Conservation (phyloP, 1,139 yeast species). For the Taphrina flavorubra region DNA sequence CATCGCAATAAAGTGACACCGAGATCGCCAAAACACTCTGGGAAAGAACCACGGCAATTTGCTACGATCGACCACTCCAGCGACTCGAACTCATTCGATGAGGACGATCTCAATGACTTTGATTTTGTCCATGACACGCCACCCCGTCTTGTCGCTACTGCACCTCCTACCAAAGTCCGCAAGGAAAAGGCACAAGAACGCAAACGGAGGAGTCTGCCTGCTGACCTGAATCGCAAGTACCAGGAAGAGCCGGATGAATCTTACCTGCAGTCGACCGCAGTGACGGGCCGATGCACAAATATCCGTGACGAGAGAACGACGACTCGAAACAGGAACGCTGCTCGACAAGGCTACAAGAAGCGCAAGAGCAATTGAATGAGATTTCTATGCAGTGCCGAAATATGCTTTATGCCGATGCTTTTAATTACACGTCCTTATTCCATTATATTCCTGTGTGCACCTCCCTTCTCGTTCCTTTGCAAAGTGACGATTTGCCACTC, state of each 20-base stretch:
- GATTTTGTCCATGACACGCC: constrained; percentile 26
- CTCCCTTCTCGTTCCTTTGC: not conserved
- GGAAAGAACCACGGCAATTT: constrained; percentile 2
- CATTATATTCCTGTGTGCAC: too few relatives aligned
- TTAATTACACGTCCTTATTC: too few relatives aligned
- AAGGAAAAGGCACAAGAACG: constrained; percentile 7
- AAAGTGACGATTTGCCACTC: constrained; percentile 14
- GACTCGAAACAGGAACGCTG: constrained; percentile 1
- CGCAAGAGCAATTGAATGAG: constrained; percentile 14
- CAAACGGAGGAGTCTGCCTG: constrained; percentile 13
- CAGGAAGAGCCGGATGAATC: constrained; percentile 17
- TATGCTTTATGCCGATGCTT: too few relatives aligned
- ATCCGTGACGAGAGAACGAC: not conserved
- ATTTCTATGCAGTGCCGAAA: too few relatives aligned
- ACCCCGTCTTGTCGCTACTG: not conserved
- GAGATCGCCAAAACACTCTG: not conserved
- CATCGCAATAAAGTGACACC: not conserved
- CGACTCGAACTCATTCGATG: constrained; percentile 14
- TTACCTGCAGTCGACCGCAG: not conserved
- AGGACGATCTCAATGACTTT: constrained; percentile 8
- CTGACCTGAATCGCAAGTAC: not conserved
- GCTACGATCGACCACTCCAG: constrained; percentile 15
- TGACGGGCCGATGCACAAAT: constrained; percentile 2
- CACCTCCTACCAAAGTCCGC: not conserved
- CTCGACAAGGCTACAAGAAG: constrained; percentile 13